A percentile compares a stretch with the other conserved stretches of the same genome.
Evolutionary conservation across 2,329 filamentous ascomycete species (phyloP).

Genomic region (Claviceps cyperi): DNA sequence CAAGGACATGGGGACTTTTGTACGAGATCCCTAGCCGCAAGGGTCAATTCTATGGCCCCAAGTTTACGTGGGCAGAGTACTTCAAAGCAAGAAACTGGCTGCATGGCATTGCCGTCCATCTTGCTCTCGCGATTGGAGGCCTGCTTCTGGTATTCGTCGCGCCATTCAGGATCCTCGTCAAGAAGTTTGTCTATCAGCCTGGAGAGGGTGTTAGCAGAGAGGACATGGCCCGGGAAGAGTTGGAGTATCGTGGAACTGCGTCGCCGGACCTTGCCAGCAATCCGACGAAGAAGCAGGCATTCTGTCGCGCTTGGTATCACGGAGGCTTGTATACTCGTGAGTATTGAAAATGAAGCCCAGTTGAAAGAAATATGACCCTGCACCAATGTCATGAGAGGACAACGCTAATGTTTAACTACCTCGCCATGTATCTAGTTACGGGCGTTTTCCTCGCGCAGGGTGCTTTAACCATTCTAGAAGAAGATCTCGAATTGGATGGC

Average conservation of each 20-base stretch:
- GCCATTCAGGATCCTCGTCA: conserved; percentile 30
- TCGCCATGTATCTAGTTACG: conserved; percentile 40
- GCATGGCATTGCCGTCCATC: conserved; percentile 35
- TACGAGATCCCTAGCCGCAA: conserved; percentile 28
- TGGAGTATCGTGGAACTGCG: conserved; percentile 51
- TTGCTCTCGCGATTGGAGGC: conserved; percentile 27
- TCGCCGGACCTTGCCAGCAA: conserved; percentile 37
- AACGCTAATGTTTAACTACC: neutral
- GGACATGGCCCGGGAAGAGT: conserved; percentile 38
- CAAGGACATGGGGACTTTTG: conserved; percentile 49
- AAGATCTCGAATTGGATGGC: conserved; percentile 44
- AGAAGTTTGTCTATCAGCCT: conserved; percentile 32
- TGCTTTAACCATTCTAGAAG: conserved; percentile 49
- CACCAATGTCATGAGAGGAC: neutral
- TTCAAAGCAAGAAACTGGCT: conserved; percentile 35
- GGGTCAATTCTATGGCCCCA: conserved; percentile 41
- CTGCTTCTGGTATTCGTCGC: conserved; percentile 30
- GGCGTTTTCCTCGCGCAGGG: conserved; percentile 49
- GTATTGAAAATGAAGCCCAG: conserved; percentile 13
- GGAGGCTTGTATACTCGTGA: conserved; percentile 53
- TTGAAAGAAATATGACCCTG: neutral
- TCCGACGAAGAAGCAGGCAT: conserved; percentile 32
- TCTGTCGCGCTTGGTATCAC: conserved; percentile 37
- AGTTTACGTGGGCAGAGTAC: conserved; percentile 44
- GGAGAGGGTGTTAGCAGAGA: conserved; percentile 41